Conservation (phyloP, 169 alveolate species). For the Toxoplasma gondii region DNA sequence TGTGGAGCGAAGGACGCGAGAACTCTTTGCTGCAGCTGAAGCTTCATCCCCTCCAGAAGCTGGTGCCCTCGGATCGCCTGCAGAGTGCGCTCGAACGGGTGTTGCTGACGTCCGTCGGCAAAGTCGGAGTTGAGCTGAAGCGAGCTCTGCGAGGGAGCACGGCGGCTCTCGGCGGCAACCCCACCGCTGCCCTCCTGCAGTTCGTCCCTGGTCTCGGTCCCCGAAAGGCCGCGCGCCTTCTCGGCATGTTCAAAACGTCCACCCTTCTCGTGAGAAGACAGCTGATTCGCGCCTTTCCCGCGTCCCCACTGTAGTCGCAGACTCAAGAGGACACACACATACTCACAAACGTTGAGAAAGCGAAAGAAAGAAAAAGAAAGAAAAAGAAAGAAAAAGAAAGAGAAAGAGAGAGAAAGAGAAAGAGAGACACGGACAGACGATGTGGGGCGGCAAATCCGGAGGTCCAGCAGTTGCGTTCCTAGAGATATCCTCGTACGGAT, state of each 20-base stretch:
- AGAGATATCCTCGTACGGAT: too few species aligned
- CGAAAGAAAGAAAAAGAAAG: too few species aligned
- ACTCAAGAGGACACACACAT: too few species aligned
- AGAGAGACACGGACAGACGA: too few species aligned
- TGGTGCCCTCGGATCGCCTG: slow-evolving; percentile 58
- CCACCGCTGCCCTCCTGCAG: slow-evolving; percentile 56
- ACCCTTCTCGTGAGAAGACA: slow-evolving; percentile 35
- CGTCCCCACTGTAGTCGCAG: too few species aligned
- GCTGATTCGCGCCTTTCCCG: background rate
- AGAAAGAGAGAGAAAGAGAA: too few species aligned
- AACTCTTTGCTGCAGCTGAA: slow-evolving; percentile 76
- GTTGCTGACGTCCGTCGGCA: slow-evolving; percentile 27
- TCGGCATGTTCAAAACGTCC: slow-evolving; percentile 54
- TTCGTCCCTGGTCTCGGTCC: slow-evolving; percentile 81
- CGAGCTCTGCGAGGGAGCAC: slow-evolving; percentile 35
- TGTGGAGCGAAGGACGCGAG: slow-evolving; percentile 74
- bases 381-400: too few species aligned
- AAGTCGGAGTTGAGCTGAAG: slow-evolving; percentile 52
- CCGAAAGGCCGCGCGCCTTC: slow-evolving; percentile 70
- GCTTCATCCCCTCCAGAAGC: slow-evolving; percentile 79
- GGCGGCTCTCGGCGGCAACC: slow-evolving; percentile 13
- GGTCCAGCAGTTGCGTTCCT: too few species aligned
- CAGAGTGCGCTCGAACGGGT: slow-evolving; percentile 38
- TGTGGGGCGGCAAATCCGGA: too few species aligned
- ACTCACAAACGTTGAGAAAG: too few species aligned